These are phyloP conservation scores for Calonectria hongkongensis DNA, from an alignment of 2,329 filamentous ascomycete genomes.

Conservation along the genomic window DNA sequence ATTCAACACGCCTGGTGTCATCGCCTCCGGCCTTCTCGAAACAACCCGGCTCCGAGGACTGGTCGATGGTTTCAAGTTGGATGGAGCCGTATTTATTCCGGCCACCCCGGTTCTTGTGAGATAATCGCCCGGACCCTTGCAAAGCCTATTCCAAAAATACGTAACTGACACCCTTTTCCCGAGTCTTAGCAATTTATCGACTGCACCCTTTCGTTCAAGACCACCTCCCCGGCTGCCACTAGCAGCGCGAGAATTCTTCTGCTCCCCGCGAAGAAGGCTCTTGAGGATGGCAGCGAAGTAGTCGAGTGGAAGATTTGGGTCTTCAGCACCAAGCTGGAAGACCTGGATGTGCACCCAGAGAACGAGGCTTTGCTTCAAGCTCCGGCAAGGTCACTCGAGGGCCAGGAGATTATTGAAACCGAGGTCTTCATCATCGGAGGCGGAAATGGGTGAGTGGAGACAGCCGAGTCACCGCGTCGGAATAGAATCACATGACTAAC, in stretches of 20 bases:
- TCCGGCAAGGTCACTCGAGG: background rate
- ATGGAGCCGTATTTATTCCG: constrained; percentile 38
- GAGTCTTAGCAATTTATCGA: constrained; percentile 42
- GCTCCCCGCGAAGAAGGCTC: constrained; percentile 15
- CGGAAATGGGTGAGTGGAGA: constrained; percentile 40
- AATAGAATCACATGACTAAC: background rate
- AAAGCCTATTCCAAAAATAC: background rate
- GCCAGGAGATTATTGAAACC: background rate
- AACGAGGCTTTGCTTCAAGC: constrained; percentile 26
- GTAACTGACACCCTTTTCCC: background rate
- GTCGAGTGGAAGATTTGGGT: constrained; percentile 47
- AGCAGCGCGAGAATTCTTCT: constrained; percentile 37
- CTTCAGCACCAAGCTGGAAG: constrained; percentile 41
- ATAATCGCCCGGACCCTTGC: constrained; percentile 8
- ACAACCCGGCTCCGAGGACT: constrained; percentile 13
- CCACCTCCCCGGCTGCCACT: constrained; percentile 14
- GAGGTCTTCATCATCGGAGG: constrained; percentile 45
- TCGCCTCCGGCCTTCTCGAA: constrained; percentile 5
- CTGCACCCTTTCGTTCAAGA: constrained; percentile 32
- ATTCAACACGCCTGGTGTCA: background rate
- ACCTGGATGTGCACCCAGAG: constrained; percentile 37
- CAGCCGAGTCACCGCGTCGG: background rate
- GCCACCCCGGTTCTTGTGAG: constrained; percentile 40
- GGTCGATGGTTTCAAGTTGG: constrained; percentile 27
- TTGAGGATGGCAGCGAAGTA: background rate